Base-by-base conservation (phyloP, 306 rosid species). In the Astragalus glycyphyllos region DNA sequence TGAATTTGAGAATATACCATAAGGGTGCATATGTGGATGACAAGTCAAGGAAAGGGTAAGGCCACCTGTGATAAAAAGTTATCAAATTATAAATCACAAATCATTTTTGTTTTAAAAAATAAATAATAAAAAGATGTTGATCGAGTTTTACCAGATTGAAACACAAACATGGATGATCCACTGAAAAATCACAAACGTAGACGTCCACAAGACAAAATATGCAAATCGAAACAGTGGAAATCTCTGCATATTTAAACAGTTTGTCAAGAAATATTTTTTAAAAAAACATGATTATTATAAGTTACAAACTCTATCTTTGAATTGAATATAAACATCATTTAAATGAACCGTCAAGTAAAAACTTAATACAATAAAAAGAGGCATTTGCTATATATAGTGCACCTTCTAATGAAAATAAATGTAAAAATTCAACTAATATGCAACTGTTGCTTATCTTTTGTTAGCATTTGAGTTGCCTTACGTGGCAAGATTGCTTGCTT, bases 21-120 rank as follows among this genome's bases (percentile, higher is more conserved):
- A 91, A 74, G 17, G 99, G 99, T 12, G 97, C 86, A 69, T 75
- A 80, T 7, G 84, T 15, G 75, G 89, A 81, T 82, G 96, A 78
- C 62, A 94, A 72, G 73, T 91, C 96, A 63, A 91, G 97, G 73
- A 94, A 91, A 48, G 97, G 92, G 55, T 94, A 94, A 16, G 99
- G 99, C 99, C 99, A 94, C 99, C 97, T 94, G 80, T 44, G 55
- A 55, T 48, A 77, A 15, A 15, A 41, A 8, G 17, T 35, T 16
- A 29, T n/a, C 20, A 73, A 29, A 71, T 50, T 40, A 72, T 60
- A 50, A 50, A 55, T 48, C 5, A 26, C 0, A 49, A 26, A 31
- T 47, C 14, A 35, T 48, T 55, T n/a, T 35, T 77, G 37, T 31
- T 34, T 58, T 4, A 61, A 2, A 73, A 8, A 59, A 55, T 23